Evolutionary conservation across 495 filamentous ascomycete genomes (phyloP).

Genomic region (Penicillium herquei): DNA sequence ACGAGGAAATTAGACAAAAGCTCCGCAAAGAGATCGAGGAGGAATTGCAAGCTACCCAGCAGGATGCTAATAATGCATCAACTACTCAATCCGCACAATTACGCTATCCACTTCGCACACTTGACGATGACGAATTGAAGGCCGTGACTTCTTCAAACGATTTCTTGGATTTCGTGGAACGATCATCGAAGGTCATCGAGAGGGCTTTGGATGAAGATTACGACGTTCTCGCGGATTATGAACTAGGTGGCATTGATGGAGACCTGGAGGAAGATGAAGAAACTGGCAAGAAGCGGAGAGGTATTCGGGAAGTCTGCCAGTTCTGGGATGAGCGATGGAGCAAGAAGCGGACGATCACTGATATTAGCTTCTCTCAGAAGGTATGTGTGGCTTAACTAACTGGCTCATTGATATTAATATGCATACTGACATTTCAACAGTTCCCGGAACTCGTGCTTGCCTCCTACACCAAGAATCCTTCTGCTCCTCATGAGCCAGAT

Average conservation of each 20-base stretch:
- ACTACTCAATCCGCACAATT: slow-evolving; percentile 41
- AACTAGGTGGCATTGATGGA: slow-evolving; percentile 64
- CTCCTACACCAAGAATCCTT: slow-evolving; percentile 93
- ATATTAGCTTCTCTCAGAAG: slow-evolving; percentile 90
- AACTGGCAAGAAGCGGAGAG: slow-evolving; percentile 71
- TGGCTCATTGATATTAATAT: background rate
- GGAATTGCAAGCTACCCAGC: slow-evolving; percentile 70
- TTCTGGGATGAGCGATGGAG: slow-evolving; percentile 97
- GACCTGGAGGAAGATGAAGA: slow-evolving; percentile 84
- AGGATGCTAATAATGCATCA: slow-evolving; percentile 52
- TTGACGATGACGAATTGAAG: slow-evolving; percentile 82
- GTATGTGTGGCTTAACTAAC: slow-evolving; percentile 32
- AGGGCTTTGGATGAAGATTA: slow-evolving; percentile 90
- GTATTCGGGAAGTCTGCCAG: slow-evolving; percentile 82
- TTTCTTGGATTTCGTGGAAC: slow-evolving; percentile 92
- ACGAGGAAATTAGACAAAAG: slow-evolving; percentile 84
- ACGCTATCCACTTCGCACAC: slow-evolving; percentile 75
- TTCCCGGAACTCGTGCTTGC: slow-evolving; percentile 91
- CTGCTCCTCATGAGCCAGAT: slow-evolving; percentile 91
- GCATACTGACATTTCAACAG: slow-evolving; percentile 34
- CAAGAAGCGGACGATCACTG: slow-evolving; percentile 93
- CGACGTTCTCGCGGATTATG: slow-evolving; percentile 93
- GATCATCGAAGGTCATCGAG: slow-evolving; percentile 95
- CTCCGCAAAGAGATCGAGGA: slow-evolving; percentile 89
- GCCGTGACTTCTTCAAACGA: slow-evolving; percentile 91